phyloP scores from a whole-genome alignment of 148 eudicot genomes.

The Spergularia bocconei region DNA sequence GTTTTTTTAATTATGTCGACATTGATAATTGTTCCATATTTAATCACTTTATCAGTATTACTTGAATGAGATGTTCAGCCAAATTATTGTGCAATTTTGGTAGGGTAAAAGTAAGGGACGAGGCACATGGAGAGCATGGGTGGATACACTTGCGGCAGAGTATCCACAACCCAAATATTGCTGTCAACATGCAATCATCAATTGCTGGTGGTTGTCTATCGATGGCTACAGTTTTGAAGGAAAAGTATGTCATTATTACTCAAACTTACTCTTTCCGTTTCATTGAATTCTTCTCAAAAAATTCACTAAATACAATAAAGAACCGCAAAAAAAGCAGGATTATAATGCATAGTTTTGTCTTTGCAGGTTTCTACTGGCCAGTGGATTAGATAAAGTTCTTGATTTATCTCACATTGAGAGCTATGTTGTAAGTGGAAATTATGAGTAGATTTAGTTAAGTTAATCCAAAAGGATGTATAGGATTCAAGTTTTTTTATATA shows the following conservation, averaged over 20 bases:
- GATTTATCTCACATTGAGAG: conserved; percentile 54
- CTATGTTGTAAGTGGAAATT: conserved; percentile 31
- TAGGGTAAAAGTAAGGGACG: conserved; percentile 71
- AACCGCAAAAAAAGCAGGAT: no score
- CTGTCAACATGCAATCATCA: conserved; percentile 83
- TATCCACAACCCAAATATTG: conserved; percentile 89
- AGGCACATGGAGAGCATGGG: conserved; percentile 58
- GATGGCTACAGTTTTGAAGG: conserved; percentile 51
- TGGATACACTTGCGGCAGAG: conserved; percentile 91
- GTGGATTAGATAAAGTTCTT: conserved; percentile 47
- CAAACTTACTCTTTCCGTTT: neutral
- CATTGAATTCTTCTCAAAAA: no score
- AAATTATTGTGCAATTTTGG: neutral
- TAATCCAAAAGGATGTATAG: no score
- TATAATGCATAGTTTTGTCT: neutral
- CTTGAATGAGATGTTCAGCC: neutral
- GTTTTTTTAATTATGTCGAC: neutral
- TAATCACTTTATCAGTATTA: no score
- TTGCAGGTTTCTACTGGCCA: conserved; percentile 58
- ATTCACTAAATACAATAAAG: no score
- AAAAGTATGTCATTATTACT: conserved; percentile 43
- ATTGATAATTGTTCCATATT: no score
- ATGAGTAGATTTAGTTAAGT: neutral
- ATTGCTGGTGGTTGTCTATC: conserved; percentile 63
- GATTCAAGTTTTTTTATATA: no score